Evolutionary conservation across 805 yeast species (phyloP), one percentile per base, ranked within the genome.

Genomic region (Jamesozyma piceae): DNA sequence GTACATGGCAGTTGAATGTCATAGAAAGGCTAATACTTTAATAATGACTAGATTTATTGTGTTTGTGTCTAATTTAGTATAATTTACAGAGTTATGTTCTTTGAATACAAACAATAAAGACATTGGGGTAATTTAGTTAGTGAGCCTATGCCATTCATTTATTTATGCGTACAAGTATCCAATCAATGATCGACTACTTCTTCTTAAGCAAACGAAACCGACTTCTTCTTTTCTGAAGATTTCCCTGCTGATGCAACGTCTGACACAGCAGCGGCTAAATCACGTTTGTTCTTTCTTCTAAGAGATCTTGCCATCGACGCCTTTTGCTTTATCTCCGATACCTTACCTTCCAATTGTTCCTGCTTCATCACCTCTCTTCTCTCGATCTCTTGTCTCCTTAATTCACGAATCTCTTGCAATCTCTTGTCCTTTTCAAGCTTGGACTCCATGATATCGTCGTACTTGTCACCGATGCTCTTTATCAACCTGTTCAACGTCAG

Each of bases 351-450:
- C 35, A 88, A 63, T 58, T 80, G 80, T 43, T 70, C 73, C 46
- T 71, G 66, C 66, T 87, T 86, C 28, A 67, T 77, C 42, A 74
- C 73, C 53, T 90, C 96, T 58, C 81, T 82, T 59, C 82, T 70
- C 60, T 90, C 97, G 49, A 90, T 76, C 62, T 92, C 97, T 64
- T 80, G 73, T 55, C 86, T 77, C 67, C 83, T 86, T 50, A 87
- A 68, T 35, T 87, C 95, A 57, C 98, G 74, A 45, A 90, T 76
- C 52, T 85, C 95, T 63, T 90, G 97, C 38, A 92, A 70, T 63
- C 95, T 80, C 57, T 85, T 77, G 0, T 95, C 80, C 58, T 85
- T 86, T 58, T 90, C 98, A 43, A 92, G 69, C 64, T 88, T 92
- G 51, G 95, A 82, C 56, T 89, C 95, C 53, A 82, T 80, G 8